Evolutionary conservation across 2,329 filamentous ascomycete genomes (phyloP), one percentile per base, ranked within the genome.

Genomic region (Pestalotiopsis sp.): DNA sequence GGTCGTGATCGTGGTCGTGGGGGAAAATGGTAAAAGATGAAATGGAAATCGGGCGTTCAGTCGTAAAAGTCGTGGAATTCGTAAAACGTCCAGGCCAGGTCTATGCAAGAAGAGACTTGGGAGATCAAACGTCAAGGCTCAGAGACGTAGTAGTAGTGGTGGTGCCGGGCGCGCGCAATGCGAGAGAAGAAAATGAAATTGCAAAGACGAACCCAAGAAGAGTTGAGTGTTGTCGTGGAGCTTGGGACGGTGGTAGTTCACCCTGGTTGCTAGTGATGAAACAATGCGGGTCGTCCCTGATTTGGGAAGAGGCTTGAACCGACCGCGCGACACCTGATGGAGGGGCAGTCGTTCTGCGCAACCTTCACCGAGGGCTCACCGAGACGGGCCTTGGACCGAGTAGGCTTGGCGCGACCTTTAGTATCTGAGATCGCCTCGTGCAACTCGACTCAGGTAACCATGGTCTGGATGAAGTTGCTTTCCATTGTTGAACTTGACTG

Each of bases 251-350:
- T 52, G 14, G 12, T 60, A 20, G 27, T 27, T 27, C 27, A 45
- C 49, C 61, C 61, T 52, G 61, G 61, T 23, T 23, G 61, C 41
- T 23, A 64, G 27, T 64, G 61, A 64, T 64, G 61, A 64, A 64
- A 64, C 61, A 64, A 14, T 64, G 61, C 61, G 61, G 61, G 61
- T 64, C 61, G 61, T 52, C 61, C 61, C 25, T 52, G 38, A 52
- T 23, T 23, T 23, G 23, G 23, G 20, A 52, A 52, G 45, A 59
- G 57, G 27, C 57, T 59, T 59, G 57, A 59, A 59, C 17, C 20
- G 45, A 20, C 45, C 14, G 45, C 45, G 45, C 45, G 45, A 52
- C 45, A 36, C 20, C 45, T 52, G 45, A 52, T 52, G 45, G 45
- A 52, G 45, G 45, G 45, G 45, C 45, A 52, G 45, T 36, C 45